Conservation (phyloP, 495 filamentous ascomycete genomes). For the Lasiosphaeria hispida region DNA sequence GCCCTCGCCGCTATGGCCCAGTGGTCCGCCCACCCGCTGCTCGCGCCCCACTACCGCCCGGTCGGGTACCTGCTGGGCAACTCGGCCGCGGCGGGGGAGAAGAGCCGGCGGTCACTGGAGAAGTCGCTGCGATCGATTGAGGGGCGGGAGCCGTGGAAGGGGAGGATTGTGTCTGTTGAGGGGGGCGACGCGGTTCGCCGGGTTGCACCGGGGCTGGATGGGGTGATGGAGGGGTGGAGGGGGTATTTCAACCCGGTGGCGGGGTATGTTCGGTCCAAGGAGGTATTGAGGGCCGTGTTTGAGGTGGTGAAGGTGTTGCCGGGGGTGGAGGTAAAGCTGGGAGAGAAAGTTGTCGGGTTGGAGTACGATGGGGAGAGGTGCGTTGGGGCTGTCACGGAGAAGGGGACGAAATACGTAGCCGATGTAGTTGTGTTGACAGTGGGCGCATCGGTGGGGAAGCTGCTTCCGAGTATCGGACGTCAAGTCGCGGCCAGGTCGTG, state of each 20-base stretch:
- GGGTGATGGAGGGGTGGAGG: slow-evolving; percentile 49
- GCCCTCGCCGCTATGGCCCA: slow-evolving; percentile 46
- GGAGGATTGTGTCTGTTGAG: slow-evolving; percentile 37
- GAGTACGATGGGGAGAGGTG: slow-evolving; percentile 20
- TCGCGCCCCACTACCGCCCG: slow-evolving; percentile 53
- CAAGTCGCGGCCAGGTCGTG: slow-evolving; percentile 42
- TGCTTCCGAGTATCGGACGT: too few species aligned
- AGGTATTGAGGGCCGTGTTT: slow-evolving; percentile 36
- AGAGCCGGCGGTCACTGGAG: slow-evolving; percentile 45
- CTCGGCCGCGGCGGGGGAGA: slow-evolving; percentile 45
- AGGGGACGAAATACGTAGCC: slow-evolving; percentile 14
- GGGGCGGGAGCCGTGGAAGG: slow-evolving; percentile 33
- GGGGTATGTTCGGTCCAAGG: slow-evolving; percentile 52
- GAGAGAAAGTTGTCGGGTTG: slow-evolving; percentile 22
- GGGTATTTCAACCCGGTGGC: slow-evolving; percentile 56
- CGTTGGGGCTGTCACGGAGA: slow-evolving; percentile 14
- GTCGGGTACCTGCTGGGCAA: slow-evolving; percentile 54
- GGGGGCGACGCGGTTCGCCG: slow-evolving; percentile 37
- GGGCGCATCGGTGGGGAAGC: slow-evolving; percentile 25
- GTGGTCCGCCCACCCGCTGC: slow-evolving; percentile 49
- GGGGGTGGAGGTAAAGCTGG: slow-evolving; percentile 34
- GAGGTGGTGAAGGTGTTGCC: slow-evolving; percentile 20
- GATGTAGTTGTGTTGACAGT: slow-evolving; percentile 21
- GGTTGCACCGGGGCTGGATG: slow-evolving; percentile 44
- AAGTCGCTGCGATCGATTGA: slow-evolving; percentile 45